phyloP scores from a whole-genome alignment of 331 rosid genomes.

The Spiraea crenata region DNA sequence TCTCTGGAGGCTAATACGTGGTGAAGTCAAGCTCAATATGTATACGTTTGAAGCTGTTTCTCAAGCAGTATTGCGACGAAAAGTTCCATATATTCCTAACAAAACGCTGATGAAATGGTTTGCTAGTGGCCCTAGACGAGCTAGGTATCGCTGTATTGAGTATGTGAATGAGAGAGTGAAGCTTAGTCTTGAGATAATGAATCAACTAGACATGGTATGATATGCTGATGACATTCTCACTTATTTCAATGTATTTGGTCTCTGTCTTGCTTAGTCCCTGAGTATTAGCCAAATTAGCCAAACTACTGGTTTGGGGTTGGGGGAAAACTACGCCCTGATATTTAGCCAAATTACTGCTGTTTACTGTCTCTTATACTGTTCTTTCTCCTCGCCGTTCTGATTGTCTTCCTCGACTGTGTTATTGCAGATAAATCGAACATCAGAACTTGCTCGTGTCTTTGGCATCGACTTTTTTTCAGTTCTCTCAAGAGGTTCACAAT shows the following conservation, averaged over 20 bases:
- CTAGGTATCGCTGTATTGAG: constrained; percentile 74
- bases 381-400: constrained; percentile 6
- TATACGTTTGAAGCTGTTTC: constrained; percentile 84
- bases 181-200: constrained; percentile 79
- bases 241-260: background rate
- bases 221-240: background rate
- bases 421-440: constrained; percentile 87
- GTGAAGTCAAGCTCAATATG: constrained; percentile 81
- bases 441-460: constrained; percentile 97
- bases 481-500: constrained; percentile 96
- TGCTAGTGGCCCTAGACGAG: constrained; percentile 74
- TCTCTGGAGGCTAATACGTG: constrained; percentile 85
- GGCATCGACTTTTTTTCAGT: constrained; percentile 98
- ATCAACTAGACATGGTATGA: constrained; percentile 84
- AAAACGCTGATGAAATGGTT: constrained; percentile 76
- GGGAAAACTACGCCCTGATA: background rate
- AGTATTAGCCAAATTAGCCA: no score
- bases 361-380: background rate
- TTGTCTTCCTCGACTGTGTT: constrained; percentile 21
- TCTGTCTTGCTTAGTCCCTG: background rate
- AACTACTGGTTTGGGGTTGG: background rate
- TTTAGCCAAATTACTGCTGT: background rate
- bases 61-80: constrained; percentile 83
- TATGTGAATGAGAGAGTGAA: constrained; percentile 58
- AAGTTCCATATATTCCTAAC: constrained; percentile 58